Evolutionary conservation across 2,329 filamentous ascomycete species (phyloP).

Genomic region (Diaporthe humulicola): DNA sequence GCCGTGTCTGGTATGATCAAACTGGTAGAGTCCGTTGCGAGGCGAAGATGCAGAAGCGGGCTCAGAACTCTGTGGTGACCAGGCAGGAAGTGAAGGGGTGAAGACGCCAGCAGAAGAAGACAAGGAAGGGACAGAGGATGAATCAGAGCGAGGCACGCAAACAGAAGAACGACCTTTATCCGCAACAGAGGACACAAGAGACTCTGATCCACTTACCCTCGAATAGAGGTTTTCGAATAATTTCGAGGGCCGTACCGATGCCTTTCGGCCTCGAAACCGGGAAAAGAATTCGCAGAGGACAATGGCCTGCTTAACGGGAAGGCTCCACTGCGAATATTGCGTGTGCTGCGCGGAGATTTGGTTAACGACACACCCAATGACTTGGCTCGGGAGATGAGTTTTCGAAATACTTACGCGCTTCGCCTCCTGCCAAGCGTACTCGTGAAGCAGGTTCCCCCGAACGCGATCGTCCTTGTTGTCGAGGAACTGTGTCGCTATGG

Average conservation of each 20-base stretch:
- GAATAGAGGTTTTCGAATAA: slow-evolving; percentile 65
- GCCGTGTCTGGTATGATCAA: slow-evolving; percentile 33
- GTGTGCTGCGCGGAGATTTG: slow-evolving; percentile 32
- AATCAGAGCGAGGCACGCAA: slow-evolving; percentile 43
- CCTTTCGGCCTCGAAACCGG: slow-evolving; percentile 66
- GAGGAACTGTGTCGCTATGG: slow-evolving; percentile 67
- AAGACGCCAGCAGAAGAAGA: slow-evolving; percentile 39
- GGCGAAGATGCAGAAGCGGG: slow-evolving; percentile 35
- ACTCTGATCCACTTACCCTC: slow-evolving; percentile 61
- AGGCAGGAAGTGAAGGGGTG: slow-evolving; percentile 35
- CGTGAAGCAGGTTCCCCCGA: slow-evolving; percentile 64
- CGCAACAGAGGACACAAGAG: slow-evolving; percentile 49
- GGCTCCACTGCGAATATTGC: slow-evolving; percentile 62
- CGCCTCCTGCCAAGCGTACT: slow-evolving; percentile 63
- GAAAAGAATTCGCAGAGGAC: slow-evolving; percentile 68
- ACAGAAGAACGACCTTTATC: slow-evolving; percentile 48
- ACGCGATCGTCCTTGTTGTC: slow-evolving; percentile 62
- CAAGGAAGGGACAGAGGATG: slow-evolving; percentile 43
- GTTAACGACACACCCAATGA: too few species aligned
- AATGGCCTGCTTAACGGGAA: slow-evolving; percentile 66
- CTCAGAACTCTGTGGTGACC: slow-evolving; percentile 35
- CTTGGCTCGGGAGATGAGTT: background rate
- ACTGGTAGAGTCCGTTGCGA: slow-evolving; percentile 14
- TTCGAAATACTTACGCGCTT: slow-evolving; percentile 59
- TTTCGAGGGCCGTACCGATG: slow-evolving; percentile 60